Base-by-base conservation (phyloP, 2,329 filamentous ascomycete species). In the Capronia americana region DNA sequence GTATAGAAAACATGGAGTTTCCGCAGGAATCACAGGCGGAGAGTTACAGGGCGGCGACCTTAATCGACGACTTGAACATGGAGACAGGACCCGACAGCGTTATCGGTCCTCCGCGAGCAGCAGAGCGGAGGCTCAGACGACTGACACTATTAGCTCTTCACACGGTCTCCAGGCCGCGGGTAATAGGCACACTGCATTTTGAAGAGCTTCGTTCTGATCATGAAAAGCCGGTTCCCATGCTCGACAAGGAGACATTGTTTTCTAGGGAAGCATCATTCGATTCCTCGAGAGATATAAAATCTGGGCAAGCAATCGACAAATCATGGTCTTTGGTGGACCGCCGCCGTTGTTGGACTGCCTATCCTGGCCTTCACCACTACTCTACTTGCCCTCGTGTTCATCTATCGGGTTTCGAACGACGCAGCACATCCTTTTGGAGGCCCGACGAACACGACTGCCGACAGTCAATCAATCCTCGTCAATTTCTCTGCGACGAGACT, bases 401-500 rank as follows among this genome's bases (percentile, higher is more conserved):
- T 10, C 3, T 44, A 44, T 11, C 41, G 41, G 41, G 10, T 44
- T 44, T 11, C 12, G n/a, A 4, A n/a, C 11, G 44, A 20, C 17
- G 8, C 17, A 10, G 4, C 17, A 6, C 44, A 48, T 48, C 44
- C 44, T 48, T 48, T 20, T 48, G 44, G 44, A n/a, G 44, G 20
- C 20, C 44, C 12, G 20, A 48, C 44, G 14, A n/a, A 2, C 7
- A 7, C 17, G 44, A n/a, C 17, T 48, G 20, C 20, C 44, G 17
- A 20, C 44, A 48, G 57, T 10, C 34, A 20, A 12, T 46, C 44
- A n/a, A 57, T 63, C 2, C 26, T 63, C 23, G 56, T 64, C 12
- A 23, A 61, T 17, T 53, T 60, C 30, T 64, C 62, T 7, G 30
- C 62, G 20, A 61, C 62, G 11, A 57, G 56, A 38, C 62, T 64